Conservation (phyloP, 1,284 basidiomycete genomes). For the Marasmius tenuissimus region DNA sequence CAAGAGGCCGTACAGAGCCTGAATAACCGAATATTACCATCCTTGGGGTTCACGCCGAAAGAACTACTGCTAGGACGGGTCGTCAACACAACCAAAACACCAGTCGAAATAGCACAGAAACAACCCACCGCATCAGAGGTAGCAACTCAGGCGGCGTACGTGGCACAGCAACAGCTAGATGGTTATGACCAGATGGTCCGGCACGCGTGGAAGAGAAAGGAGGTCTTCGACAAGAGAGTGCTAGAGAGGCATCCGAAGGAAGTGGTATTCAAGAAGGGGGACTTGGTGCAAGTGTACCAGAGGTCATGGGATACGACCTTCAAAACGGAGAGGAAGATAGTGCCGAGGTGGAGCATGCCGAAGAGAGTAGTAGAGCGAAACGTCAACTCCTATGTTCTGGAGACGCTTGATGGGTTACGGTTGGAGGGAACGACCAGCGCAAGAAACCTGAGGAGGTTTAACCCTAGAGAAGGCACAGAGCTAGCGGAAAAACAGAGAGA, state of each 20-base stretch:
- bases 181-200: conserved; percentile 16
- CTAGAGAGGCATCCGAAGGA: conserved; percentile 10
- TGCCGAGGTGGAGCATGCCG: conserved; percentile 24
- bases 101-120: not conserved
- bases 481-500: conserved; percentile 12
- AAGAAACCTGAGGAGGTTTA: conserved; percentile 15
- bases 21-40: conserved; percentile 14
- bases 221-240: conserved; percentile 17
- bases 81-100: conserved; percentile 23
- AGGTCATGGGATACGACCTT: conserved; percentile 27
- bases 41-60: not conserved
- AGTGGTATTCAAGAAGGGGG: conserved; percentile 23
- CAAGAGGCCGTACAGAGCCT: conserved; percentile 24
- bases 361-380: conserved; percentile 10
- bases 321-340: conserved; percentile 23
- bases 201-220: conserved; percentile 19
- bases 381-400: conserved; percentile 19
- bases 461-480: not conserved
- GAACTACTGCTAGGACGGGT: conserved; percentile 10
- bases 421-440: conserved; percentile 14
- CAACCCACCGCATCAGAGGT: not conserved
- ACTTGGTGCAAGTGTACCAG: conserved; percentile 34
- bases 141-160: conserved; percentile 20
- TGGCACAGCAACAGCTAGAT: conserved; percentile 24
- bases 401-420: conserved; percentile 13